Conservation (phyloP, 805 yeast genomes). For the Pichia heedii region DNA sequence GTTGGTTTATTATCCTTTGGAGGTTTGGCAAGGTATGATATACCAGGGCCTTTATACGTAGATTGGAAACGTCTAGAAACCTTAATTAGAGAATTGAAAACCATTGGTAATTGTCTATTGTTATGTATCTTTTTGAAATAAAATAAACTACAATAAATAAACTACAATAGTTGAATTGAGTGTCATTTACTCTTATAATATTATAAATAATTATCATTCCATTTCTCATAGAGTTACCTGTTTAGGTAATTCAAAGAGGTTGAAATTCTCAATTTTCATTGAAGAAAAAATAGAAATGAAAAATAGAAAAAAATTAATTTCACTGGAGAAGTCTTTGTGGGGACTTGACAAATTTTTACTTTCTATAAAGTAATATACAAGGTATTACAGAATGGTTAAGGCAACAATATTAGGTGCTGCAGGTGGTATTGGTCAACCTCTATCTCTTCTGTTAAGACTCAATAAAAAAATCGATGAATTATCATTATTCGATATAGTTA, state of each 20-base stretch:
- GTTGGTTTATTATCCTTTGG: constrained; percentile 15
- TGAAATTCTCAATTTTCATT: too few species aligned
- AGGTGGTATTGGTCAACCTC: constrained; percentile 93
- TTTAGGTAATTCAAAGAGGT: too few species aligned
- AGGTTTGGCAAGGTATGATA: constrained; percentile 5
- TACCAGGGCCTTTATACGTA: constrained; percentile 7
- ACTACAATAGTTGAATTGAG: too few species aligned
- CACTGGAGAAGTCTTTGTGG: too few species aligned
- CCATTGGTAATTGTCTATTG: too few species aligned
- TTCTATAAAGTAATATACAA: background rate
- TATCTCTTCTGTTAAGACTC: constrained; percentile 72
- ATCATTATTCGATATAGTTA: constrained; percentile 78
- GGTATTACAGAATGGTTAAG: constrained; percentile 39
- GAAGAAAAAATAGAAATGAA: too few species aligned
- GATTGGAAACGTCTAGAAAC: constrained; percentile 12
- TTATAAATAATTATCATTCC: too few species aligned
- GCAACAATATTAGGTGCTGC: constrained; percentile 83
- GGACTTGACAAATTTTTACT: background rate
- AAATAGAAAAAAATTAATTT: too few species aligned
- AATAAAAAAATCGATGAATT: constrained; percentile 54
- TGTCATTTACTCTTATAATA: too few species aligned
- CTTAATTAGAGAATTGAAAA: background rate
- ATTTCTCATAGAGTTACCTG: too few species aligned
- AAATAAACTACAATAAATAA: too few species aligned
- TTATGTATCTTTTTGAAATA: too few species aligned